Evolutionary conservation across 2,329 filamentous ascomycete species (phyloP).

Genomic region (Fusarium poae): DNA sequence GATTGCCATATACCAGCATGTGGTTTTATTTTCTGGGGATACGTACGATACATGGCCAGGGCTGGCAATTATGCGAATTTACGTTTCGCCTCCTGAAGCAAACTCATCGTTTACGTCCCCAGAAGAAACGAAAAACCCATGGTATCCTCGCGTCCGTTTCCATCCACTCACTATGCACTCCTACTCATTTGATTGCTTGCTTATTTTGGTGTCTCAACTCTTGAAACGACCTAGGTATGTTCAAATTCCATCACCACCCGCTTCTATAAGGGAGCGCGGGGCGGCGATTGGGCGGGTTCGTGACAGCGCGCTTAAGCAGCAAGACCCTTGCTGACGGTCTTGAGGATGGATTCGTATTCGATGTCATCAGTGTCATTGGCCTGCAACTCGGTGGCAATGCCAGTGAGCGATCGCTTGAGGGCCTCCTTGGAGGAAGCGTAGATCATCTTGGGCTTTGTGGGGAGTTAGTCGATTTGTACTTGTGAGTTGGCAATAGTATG

Average conservation of each 20-base stretch:
- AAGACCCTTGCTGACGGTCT: slow-evolving; percentile 73
- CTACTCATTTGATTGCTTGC: slow-evolving; percentile 43
- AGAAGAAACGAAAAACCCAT: slow-evolving; percentile 42
- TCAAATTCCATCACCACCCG: slow-evolving; percentile 42
- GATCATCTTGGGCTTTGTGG: slow-evolving; percentile 82
- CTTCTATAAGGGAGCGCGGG: slow-evolving; percentile 39
- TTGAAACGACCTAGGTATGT: slow-evolving; percentile 49
- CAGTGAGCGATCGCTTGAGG: slow-evolving; percentile 82
- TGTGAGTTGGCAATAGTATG: slow-evolving; percentile 71
- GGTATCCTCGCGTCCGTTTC: slow-evolving; percentile 26
- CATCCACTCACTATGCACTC: slow-evolving; percentile 43
- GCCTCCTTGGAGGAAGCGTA: slow-evolving; percentile 91
- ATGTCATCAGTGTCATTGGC: slow-evolving; percentile 88
- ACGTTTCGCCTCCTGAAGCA: slow-evolving; percentile 46
- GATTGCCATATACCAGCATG: slow-evolving; percentile 49
- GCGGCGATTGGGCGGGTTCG: slow-evolving; percentile 24
- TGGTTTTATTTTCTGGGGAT: slow-evolving; percentile 48
- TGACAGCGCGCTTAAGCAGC: slow-evolving; percentile 57
- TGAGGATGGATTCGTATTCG: slow-evolving; percentile 79
- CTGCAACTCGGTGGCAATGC: slow-evolving; percentile 81
- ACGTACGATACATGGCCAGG: slow-evolving; percentile 52
- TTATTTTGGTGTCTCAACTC: slow-evolving; percentile 46
- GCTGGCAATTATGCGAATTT: slow-evolving; percentile 49
- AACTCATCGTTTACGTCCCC: slow-evolving; percentile 37
- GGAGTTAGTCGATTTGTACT: slow-evolving; percentile 22